Percentiles rank a stretch among this genome's conserved stretches.
Evolutionary conservation across 768 basidiomycete genomes (phyloP).

Genomic region (Amanita exitialis): DNA sequence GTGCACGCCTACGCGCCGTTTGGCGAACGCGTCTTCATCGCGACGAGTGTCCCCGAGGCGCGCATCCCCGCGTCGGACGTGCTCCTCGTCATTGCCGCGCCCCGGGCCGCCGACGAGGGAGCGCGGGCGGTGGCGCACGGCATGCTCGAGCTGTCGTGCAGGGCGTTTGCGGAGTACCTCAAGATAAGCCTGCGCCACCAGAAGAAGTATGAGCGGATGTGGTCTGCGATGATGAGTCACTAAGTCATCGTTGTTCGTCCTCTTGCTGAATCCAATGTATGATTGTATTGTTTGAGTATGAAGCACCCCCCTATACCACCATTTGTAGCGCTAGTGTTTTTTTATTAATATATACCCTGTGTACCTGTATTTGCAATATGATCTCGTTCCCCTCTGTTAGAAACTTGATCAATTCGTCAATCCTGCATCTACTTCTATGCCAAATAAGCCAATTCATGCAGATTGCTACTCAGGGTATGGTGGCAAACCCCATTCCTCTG

Average conservation of each 20-base stretch:
- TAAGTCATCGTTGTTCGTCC: background rate
- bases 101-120: background rate
- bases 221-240: conserved; percentile 17
- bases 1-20: conserved; percentile 59
- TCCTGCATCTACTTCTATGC: too few relatives aligned
- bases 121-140: conserved; percentile 27
- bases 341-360: too few relatives aligned
- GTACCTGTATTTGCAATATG: too few relatives aligned
- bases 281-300: too few relatives aligned
- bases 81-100: conserved; percentile 38
- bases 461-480: too few relatives aligned
- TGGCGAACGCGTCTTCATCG: conserved; percentile 57
- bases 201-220: conserved; percentile 48
- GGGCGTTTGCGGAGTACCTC: conserved; percentile 49
- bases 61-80: conserved; percentile 53
- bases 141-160: conserved; percentile 55
- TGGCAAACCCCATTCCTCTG: conserved; percentile 78
- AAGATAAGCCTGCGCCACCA: conserved; percentile 42
- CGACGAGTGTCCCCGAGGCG: conserved; percentile 45
- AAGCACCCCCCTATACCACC: too few relatives aligned
- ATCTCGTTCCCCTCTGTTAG: too few relatives aligned
- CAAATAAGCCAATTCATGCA: too few relatives aligned
- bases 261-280: too few relatives aligned
- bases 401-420: too few relatives aligned
- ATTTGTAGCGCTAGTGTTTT: too few relatives aligned